Evolutionary conservation across 179 eudicot species (phyloP).

Genomic region (Patellifolia procumbens): DNA sequence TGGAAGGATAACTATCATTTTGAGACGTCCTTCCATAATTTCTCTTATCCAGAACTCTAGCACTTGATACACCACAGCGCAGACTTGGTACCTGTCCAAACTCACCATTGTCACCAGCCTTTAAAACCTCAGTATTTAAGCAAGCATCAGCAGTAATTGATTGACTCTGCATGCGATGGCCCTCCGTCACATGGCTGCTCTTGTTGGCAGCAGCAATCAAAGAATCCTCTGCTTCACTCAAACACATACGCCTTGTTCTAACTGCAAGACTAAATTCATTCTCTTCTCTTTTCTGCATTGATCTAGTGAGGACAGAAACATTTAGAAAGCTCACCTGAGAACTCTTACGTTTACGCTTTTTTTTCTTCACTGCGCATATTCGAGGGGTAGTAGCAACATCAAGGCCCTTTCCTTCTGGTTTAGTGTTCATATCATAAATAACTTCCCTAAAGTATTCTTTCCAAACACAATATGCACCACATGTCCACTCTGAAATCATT

Average conservation of each 20-base stretch:
- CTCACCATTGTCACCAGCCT: constrained; percentile 10
- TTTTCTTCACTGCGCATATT: constrained; percentile 20
- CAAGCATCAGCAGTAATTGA: constrained; percentile 11
- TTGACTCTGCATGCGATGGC: constrained; percentile 22
- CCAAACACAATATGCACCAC: constrained; percentile 49
- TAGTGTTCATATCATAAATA: constrained; percentile 29
- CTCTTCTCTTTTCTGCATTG: constrained; percentile 29
- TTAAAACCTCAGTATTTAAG: constrained; percentile 12
- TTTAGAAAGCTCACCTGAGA: constrained; percentile 16
- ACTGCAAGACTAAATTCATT: constrained; percentile 29
- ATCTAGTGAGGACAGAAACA: constrained; percentile 31
- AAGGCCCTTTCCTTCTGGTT: constrained; percentile 21
- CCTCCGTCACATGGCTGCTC: constrained; percentile 4
- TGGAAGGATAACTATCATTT: constrained; percentile 6
- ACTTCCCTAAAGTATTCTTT: constrained; percentile 46
- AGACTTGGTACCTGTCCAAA: constrained; percentile 10
- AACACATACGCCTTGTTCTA: constrained; percentile 32
- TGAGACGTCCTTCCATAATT: neutral
- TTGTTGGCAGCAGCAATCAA: constrained; percentile 22
- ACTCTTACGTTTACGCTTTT: constrained; percentile 21
- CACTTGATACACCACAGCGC: constrained; percentile 18
- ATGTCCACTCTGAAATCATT: constrained; percentile 55
- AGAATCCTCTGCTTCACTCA: constrained; percentile 31
- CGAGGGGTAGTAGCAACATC: constrained; percentile 16
- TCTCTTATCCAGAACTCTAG: constrained; percentile 9